Evolutionary conservation across 2,329 filamentous ascomycete species (phyloP).

Genomic region (Neofusicoccum ribis): DNA sequence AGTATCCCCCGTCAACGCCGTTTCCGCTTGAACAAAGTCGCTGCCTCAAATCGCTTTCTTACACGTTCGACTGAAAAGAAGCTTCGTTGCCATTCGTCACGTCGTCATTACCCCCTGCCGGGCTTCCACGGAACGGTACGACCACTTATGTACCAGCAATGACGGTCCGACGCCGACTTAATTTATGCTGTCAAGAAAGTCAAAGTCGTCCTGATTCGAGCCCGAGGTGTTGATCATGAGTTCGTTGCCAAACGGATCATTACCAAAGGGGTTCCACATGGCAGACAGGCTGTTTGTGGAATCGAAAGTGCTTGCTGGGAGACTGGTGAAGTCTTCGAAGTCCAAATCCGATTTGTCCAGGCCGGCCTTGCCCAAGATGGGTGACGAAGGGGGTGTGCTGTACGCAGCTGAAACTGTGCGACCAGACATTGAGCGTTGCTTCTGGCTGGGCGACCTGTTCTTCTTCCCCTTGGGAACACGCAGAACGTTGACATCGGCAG

Average conservation of each 20-base stretch:
- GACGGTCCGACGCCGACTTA: neutral
- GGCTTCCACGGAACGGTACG: neutral
- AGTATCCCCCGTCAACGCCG: neutral
- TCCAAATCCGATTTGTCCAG: slow-evolving; percentile 5
- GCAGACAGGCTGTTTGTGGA: neutral
- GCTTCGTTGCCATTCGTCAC: slow-evolving; percentile 13
- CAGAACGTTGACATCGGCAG: slow-evolving; percentile 23
- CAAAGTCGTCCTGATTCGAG: slow-evolving; percentile 2
- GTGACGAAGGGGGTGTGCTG: slow-evolving; percentile 40
- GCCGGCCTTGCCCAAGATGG: slow-evolving; percentile 19
- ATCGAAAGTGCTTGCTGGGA: slow-evolving; percentile 1
- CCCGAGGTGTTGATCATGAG: slow-evolving; percentile 15
- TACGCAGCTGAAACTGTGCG: slow-evolving; percentile 33
- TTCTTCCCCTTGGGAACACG: slow-evolving; percentile 14
- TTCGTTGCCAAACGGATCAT: slow-evolving; percentile 8
- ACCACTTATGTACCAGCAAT: neutral
- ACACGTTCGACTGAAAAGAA: slow-evolving; percentile 12
- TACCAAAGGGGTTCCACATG: slow-evolving; percentile 14
- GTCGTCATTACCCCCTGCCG: slow-evolving; percentile 4
- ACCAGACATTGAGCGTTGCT: slow-evolving; percentile 6
- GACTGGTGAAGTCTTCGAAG: slow-evolving; percentile 8
- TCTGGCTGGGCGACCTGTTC: slow-evolving; percentile 1
- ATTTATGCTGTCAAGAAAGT: slow-evolving; percentile 4
- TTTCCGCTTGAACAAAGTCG: slow-evolving; percentile 13
- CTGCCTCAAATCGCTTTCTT: slow-evolving; percentile 8